Base-by-base conservation (phyloP, 441 rosid species). In the Adansonia madagascariensis region DNA sequence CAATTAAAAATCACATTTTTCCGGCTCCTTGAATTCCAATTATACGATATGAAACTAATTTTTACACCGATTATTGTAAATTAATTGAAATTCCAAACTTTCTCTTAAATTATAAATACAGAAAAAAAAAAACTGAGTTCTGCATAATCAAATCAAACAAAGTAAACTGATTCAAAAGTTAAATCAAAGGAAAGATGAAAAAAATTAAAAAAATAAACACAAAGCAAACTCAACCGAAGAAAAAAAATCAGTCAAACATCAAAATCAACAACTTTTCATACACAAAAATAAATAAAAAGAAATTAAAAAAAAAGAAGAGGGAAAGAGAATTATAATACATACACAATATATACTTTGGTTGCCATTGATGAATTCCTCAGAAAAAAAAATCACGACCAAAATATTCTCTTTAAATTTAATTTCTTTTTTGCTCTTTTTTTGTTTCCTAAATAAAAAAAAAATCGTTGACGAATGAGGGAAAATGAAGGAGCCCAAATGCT, bases 321-420 rank as follows among this genome's bases (percentile, higher is more conserved):
- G 6, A 63, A 31, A 74, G 35, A 31, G 53, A 75, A 61, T 57
- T 64, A 75, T 0, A 84, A 73, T 0, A 84, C 91, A 20, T 92
- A 92, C 97, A 91, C 95, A 77, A 92, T 91, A 83, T 91, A 92
- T 57, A 92, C 86, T 88, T 92, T 91, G 73, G 87, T 84, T n/a
- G 93, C 92, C 97, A 92, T 92, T 20, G 85, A 75, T 77, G 60
- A 74, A 61, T 20, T 73, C 60, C 46, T 11, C 68, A 12, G 41
- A 22, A 1, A 57, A 2, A 31, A 31, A 2, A 31, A 63, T 78
- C 60, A 75, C 44, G 1, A 15, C 9, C 5, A 18, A 1, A 15
- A 3, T 2, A 10, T 46, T 75, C 20, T 27, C 57, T 12, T 0
- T 10, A 49, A 49, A 2, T 49, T 49, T 10, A 14, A 9, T 10